These are phyloP conservation scores for Pyricularia grisea DNA, from an alignment of 2,329 filamentous ascomycete genomes.

Conservation along the genomic window DNA sequence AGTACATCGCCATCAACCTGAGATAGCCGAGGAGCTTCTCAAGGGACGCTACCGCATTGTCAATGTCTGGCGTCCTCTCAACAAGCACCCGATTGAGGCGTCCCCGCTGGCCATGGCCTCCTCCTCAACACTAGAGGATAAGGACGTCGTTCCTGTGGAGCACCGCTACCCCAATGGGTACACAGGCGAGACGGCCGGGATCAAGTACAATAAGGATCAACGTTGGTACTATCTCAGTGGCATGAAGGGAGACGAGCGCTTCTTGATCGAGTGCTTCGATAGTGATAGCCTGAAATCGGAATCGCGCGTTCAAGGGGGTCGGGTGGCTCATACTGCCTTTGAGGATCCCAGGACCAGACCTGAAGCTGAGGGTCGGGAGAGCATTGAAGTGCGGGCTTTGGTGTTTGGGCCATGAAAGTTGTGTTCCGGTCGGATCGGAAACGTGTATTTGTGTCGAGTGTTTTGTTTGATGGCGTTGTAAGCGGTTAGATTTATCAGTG, in stretches of 20 bases:
- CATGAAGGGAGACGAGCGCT: conserved; percentile 63
- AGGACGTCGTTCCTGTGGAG: neutral
- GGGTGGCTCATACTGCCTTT: conserved; percentile 70
- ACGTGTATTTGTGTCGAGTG: neutral
- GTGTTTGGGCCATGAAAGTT: conserved; percentile 44
- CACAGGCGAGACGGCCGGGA: conserved; percentile 53
- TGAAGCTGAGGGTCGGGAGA: conserved; percentile 67
- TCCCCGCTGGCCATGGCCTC: conserved; percentile 42
- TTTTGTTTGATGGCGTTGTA: neutral
- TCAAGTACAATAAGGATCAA: conserved; percentile 51
- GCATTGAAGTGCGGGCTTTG: conserved; percentile 80
- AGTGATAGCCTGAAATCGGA: conserved; percentile 33
- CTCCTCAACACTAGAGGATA: conserved; percentile 41
- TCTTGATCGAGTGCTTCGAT: conserved; percentile 74
- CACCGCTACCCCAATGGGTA: neutral
- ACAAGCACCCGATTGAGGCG: conserved; percentile 18
- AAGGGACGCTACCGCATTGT: conserved; percentile 53
- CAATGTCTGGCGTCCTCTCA: conserved; percentile 73
- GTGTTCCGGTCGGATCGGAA: neutral
- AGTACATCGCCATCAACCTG: conserved; percentile 30
- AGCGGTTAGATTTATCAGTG: neutral
- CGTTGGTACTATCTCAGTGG: conserved; percentile 75
- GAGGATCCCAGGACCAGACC: conserved; percentile 60
- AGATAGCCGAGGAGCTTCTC: conserved; percentile 31
- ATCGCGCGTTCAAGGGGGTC: conserved; percentile 27